A percentile compares a stretch with the other conserved stretches of the same genome.
phyloP scores from a whole-genome alignment of 2,329 filamentous ascomycete species.

The Hypoxylon sp. region DNA sequence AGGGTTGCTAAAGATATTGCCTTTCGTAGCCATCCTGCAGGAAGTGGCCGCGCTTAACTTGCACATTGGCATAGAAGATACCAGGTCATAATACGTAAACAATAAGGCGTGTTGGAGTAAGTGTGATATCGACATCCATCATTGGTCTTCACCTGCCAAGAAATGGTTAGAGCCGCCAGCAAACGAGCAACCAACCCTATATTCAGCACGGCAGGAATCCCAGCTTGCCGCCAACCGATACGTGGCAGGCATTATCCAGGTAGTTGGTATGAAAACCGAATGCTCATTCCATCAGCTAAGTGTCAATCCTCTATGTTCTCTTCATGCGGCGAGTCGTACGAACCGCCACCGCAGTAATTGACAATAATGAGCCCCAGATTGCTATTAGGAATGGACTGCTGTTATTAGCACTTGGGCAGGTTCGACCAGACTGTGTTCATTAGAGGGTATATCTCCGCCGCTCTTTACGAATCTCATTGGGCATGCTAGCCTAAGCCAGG shows the following conservation, averaged over 20 bases:
- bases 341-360: neutral
- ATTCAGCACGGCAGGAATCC: conserved; percentile 12
- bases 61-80: conserved; percentile 14
- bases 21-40: conserved; percentile 24
- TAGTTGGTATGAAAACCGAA: conserved; percentile 4
- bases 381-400: conserved; percentile 1
- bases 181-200: conserved; percentile 8
- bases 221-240: neutral
- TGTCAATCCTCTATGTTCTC: conserved; percentile 1
- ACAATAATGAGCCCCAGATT: neutral
- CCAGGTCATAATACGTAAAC: conserved; percentile 7
- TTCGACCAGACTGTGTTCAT: conserved; percentile 18
- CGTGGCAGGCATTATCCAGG: conserved; percentile 4
- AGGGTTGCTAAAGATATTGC: conserved; percentile 24
- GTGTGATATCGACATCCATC: conserved; percentile 10
- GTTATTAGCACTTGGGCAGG: conserved; percentile 1
- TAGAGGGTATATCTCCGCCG: conserved; percentile 13
- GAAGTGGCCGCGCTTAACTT: conserved; percentile 20
- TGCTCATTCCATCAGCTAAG: conserved; percentile 9
- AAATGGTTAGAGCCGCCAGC: conserved; percentile 1
- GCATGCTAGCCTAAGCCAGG: conserved; percentile 10
- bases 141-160: conserved; percentile 21
- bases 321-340: neutral
- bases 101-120: conserved; percentile 27
- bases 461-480: conserved; percentile 7